These are phyloP conservation scores for Glaciozyma antarctica DNA, from an alignment of 768 basidiomycete genomes.

Conservation along the genomic window DNA sequence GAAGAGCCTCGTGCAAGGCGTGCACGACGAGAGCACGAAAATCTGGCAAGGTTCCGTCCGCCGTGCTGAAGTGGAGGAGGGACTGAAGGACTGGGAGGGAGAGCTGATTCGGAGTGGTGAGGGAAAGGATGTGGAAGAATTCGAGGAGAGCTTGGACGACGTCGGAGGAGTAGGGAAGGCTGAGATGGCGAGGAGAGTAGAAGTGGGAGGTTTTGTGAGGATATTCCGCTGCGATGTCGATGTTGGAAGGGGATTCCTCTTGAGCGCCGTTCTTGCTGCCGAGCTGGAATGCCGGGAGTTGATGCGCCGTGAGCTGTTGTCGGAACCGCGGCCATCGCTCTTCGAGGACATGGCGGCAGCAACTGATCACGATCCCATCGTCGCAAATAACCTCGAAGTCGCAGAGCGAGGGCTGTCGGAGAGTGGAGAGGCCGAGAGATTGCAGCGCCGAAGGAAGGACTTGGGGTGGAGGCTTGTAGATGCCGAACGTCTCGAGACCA, in stretches of 20 bases:
- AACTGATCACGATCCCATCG: conserved; percentile 75
- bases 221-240: not conserved
- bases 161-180: conserved; percentile 67
- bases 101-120: conserved; percentile 83
- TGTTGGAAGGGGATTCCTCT: not conserved
- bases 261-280: not conserved
- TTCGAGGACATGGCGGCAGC: conserved; percentile 70
- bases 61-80: conserved; percentile 69
- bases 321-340: conserved; percentile 93
- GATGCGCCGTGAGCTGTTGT: conserved; percentile 11
- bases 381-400: conserved; percentile 85
- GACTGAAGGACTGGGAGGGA: conserved; percentile 80
- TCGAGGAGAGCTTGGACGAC: conserved; percentile 80
- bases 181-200: not conserved
- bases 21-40: conserved; percentile 44
- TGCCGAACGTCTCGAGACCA: conserved; percentile 62
- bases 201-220: not conserved
- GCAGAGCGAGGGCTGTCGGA: conserved; percentile 43
- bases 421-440: conserved; percentile 68
- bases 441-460: conserved; percentile 61
- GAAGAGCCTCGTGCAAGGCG: not conserved
- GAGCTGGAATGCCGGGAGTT: not conserved
- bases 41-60: conserved; percentile 61
- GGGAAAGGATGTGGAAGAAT: conserved; percentile 78
- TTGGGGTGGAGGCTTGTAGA: conserved; percentile 70